Percentiles rank a stretch among this genome's conserved stretches.
phyloP scores from a whole-genome alignment of 75 land plant species.

The Sequoia sempervirens region DNA sequence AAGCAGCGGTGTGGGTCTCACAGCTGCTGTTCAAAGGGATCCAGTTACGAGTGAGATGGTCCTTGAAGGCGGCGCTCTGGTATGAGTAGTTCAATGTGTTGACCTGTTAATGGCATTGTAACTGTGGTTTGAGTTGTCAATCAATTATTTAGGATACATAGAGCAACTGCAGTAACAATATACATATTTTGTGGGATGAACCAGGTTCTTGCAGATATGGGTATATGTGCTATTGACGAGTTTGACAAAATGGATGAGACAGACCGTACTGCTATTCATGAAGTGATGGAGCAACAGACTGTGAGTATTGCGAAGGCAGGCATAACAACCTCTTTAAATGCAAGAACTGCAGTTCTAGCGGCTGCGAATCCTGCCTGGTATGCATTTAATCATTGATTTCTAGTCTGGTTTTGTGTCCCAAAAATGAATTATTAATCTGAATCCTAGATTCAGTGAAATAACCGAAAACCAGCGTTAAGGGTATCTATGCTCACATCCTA shows the following conservation, averaged over 20 bases:
- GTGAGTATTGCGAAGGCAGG: slow-evolving; percentile 99
- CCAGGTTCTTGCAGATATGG: slow-evolving; percentile 98
- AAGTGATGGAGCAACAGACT: slow-evolving; percentile 99
- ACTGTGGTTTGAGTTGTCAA: neutral
- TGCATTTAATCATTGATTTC: neutral
- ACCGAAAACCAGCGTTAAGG: neutral
- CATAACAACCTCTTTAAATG: slow-evolving; percentile 95
- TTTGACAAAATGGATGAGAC: slow-evolving; percentile 99
- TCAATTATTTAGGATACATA: neutral
- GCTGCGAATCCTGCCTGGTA: slow-evolving; percentile 99
- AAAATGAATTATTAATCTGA: neutral
- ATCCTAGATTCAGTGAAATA: neutral
- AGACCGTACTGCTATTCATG: slow-evolving; percentile 96
- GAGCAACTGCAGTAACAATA: neutral
- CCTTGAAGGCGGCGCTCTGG: slow-evolving; percentile 98
- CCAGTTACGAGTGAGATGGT: slow-evolving; percentile 95
- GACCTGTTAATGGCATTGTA: neutral
- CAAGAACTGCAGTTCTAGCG: slow-evolving; percentile 93
- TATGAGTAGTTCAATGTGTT: slow-evolving; percentile 17
- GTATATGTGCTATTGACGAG: slow-evolving; percentile 99
- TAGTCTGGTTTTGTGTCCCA: neutral
- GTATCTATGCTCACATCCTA: too few species aligned
- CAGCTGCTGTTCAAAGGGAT: slow-evolving; percentile 96
- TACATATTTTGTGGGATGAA: neutral
- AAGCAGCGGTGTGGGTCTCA: slow-evolving; percentile 99